These are phyloP conservation scores for Trametes villosa DNA, from an alignment of 768 basidiomycete genomes.

Conservation along the genomic window DNA sequence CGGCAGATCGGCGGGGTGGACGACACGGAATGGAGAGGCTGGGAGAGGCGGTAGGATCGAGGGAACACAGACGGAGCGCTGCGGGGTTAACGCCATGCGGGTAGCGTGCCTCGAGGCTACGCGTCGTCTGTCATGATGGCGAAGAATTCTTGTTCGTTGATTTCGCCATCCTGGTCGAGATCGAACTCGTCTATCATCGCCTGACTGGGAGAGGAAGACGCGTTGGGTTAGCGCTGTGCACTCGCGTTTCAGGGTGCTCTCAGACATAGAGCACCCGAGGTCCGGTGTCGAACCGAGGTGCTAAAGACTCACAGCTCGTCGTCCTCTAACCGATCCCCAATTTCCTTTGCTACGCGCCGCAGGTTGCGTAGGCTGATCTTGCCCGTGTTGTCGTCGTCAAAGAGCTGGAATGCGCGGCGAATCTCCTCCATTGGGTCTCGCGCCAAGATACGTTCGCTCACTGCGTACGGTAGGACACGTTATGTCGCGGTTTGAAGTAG, in stretches of 20 bases:
- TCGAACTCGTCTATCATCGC: conserved; percentile 99
- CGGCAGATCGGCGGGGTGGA: not conserved
- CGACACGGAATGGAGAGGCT: conserved; percentile 9
- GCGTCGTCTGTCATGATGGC: conserved; percentile 96
- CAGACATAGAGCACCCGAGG: conserved; percentile 5
- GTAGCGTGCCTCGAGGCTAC: conserved; percentile 37
- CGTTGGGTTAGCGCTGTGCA: not conserved
- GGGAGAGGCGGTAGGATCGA: conserved; percentile 8
- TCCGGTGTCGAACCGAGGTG: conserved; percentile 5
- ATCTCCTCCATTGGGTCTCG: conserved; percentile 98
- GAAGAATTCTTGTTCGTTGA: conserved; percentile 95
- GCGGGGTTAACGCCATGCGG: conserved; percentile 6
- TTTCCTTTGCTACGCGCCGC: conserved; percentile 92
- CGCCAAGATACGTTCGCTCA: conserved; percentile 92
- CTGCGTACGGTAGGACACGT: conserved; percentile 51
- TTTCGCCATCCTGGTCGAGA: conserved; percentile 97
- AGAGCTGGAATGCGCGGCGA: conserved; percentile 92
- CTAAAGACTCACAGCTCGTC: conserved; percentile 84
- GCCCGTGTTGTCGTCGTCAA: conserved; percentile 95
- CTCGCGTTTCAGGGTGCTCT: not conserved
- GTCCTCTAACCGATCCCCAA: conserved; percentile 93
- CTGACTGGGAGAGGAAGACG: conserved; percentile 60
- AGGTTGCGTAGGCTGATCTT: conserved; percentile 93
- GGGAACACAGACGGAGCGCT: conserved; percentile 14
- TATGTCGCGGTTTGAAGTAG: not conserved